Evolutionary conservation across 768 basidiomycete species (phyloP).

Genomic region (Atractiella rhizophila): DNA sequence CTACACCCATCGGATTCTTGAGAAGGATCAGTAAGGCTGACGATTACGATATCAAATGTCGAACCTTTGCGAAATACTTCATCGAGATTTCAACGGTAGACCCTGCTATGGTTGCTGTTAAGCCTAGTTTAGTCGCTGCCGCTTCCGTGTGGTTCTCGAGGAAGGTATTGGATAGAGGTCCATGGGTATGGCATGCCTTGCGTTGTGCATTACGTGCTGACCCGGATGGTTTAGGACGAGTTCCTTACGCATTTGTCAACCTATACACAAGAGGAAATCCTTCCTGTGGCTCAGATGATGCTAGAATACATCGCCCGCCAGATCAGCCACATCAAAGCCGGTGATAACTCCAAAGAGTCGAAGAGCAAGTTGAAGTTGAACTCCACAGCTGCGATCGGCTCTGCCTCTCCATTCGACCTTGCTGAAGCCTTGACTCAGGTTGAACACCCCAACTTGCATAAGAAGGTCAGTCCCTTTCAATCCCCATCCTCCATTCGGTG

Average conservation of each 20-base stretch:
- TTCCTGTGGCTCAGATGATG: slow-evolving; percentile 65
- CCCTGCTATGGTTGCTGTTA: slow-evolving; percentile 42
- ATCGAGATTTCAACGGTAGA: slow-evolving; percentile 66
- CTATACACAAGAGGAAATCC: slow-evolving; percentile 50
- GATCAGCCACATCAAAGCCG: not conserved
- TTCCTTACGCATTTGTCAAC: slow-evolving; percentile 70
- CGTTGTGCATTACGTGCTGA: not conserved
- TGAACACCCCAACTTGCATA: slow-evolving; percentile 50
- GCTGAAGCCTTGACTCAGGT: too few relatives aligned
- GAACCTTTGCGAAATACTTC: slow-evolving; percentile 74
- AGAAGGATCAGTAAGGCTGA: slow-evolving; percentile 80
- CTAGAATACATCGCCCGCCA: slow-evolving; percentile 46
- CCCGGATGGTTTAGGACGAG: slow-evolving; percentile 31
- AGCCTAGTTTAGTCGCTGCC: slow-evolving; percentile 58
- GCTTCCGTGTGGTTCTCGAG: slow-evolving; percentile 67
- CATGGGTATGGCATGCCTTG: slow-evolving; percentile 47
- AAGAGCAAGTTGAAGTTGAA: too few relatives aligned
- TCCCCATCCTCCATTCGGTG: too few relatives aligned
- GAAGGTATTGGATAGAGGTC: slow-evolving; percentile 45
- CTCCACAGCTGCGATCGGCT: too few relatives aligned
- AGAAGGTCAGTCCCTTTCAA: slow-evolving; percentile 42
- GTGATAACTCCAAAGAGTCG: too few relatives aligned
- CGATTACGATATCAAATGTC: slow-evolving; percentile 55
- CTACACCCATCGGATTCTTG: slow-evolving; percentile 71
- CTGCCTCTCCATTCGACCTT: too few relatives aligned